Base-by-base conservation (phyloP, 768 basidiomycete species). In the Rhizopogon vulgaris region DNA sequence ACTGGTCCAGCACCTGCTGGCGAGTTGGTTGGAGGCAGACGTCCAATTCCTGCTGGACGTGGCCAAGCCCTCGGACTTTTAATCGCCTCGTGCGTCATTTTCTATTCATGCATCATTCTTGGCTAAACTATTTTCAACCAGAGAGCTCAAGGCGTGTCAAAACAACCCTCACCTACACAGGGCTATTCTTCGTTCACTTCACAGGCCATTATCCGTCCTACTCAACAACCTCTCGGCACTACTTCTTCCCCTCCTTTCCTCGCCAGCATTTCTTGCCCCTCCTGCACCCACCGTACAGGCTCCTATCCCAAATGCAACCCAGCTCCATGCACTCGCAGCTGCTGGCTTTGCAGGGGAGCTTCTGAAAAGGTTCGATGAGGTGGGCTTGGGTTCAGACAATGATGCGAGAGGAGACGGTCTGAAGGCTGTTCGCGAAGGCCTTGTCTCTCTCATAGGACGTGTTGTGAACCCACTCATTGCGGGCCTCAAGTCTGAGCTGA, bases 141-240 rank as follows among this genome's bases (percentile, higher is more conserved):
- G 89, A 41, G 90, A 90, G 64, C 71, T 91, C 25, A 78, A 79
- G 53, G 79, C 84, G 15, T 77, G 81, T 28, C 76, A 72, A 41
- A 81, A 80, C 47, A 86, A 84, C 56, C 71, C 73, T 1, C 82
- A 88, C 60, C 69, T 91, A 15, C 73, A 81, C 59, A 78, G 79
- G 53, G 87, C 88, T 25, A 79, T 88, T 50, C 62, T 90, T 38
- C 82, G 90, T 48, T 79, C 80, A 32, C 75, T 91, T 27, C 88
- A 88, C 52, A 81, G 84, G 49, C 89, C 87, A 7, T 69, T 92
- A 6, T 87, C 88, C 6, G 87, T 90, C 24, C 64, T 91, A 38
- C 71, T 87, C 58, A 82, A 73, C 56, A 85, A 85, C 61, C 65
- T 91, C 34, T 88, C 86, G 12, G 75, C 80, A 24, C 75, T 82